These are phyloP conservation scores for Domatiomyces globalis DNA, from an alignment of 2,329 filamentous ascomycete species.

Conservation along the genomic window DNA sequence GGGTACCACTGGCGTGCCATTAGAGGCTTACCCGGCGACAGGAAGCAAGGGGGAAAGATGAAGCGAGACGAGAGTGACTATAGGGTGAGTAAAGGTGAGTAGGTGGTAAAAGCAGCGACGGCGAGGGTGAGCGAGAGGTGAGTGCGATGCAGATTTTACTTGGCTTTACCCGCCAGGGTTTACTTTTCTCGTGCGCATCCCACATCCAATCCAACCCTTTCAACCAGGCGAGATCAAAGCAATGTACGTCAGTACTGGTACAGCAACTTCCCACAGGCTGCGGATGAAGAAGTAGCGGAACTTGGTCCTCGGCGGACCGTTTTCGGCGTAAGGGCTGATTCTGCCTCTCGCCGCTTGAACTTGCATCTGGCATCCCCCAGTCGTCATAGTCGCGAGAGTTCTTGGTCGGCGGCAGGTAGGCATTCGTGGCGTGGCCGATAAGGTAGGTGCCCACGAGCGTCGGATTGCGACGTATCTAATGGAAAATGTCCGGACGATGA, in stretches of 20 bases:
- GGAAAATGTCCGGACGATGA: slow-evolving; percentile 66
- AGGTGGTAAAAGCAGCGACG: too few species aligned
- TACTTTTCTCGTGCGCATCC: not conserved
- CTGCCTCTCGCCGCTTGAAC: not conserved
- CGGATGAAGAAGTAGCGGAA: slow-evolving; percentile 47
- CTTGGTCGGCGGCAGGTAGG: not conserved
- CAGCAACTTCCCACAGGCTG: slow-evolving; percentile 47
- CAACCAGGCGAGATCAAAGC: slow-evolving; percentile 53
- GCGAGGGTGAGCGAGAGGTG: too few species aligned
- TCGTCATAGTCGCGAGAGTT: slow-evolving; percentile 6
- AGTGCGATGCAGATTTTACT: too few species aligned
- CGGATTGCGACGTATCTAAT: slow-evolving; percentile 77
- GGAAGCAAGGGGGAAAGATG: too few species aligned
- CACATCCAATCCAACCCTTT: slow-evolving; percentile 3
- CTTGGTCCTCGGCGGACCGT: slow-evolving; percentile 35
- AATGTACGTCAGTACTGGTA: slow-evolving; percentile 49
- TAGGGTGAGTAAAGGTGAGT: too few species aligned
- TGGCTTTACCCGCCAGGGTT: too few species aligned
- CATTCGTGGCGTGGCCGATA: slow-evolving; percentile 8
- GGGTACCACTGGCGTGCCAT: too few species aligned
- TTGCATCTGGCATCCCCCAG: slow-evolving; percentile 8
- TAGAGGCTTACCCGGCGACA: too few species aligned
- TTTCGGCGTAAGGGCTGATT: slow-evolving; percentile 20
- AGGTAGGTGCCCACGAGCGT: slow-evolving; percentile 51
- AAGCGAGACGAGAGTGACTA: too few species aligned